A percentile compares a stretch with the other conserved stretches of the same genome.
Conservation (phyloP, 176 grass and related monocot species). For the Raddia guianensis region DNA sequence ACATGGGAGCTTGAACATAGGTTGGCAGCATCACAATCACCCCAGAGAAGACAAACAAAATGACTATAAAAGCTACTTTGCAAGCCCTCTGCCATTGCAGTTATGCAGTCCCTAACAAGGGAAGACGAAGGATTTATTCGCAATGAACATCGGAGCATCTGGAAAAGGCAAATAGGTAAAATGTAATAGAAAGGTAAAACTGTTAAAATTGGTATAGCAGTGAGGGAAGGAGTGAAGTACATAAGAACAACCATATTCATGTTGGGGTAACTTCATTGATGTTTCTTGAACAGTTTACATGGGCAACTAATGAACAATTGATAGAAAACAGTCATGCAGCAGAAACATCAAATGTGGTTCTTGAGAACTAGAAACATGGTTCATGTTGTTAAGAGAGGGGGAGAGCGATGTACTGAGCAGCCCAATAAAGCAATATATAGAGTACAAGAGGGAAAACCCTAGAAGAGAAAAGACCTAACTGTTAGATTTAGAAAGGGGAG, state of each 20-base stretch:
- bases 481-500: no score
- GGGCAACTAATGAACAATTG: neutral
- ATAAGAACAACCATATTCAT: constrained; percentile 6
- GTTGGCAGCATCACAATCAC: constrained; percentile 60
- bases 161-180: constrained; percentile 36
- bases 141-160: constrained; percentile 88
- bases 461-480: no score
- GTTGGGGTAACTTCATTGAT: neutral
- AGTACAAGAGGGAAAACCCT: no score
- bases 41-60: constrained; percentile 87
- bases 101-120: constrained; percentile 91
- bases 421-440: no score
- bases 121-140: constrained; percentile 69
- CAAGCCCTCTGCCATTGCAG: constrained; percentile 81
- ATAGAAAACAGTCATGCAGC: neutral
- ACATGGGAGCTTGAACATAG: constrained; percentile 53
- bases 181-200: constrained; percentile 32
- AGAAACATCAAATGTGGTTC: neutral
- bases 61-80: constrained; percentile 65
- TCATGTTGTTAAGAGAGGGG: neutral
- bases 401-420: no score
- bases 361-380: neutral
- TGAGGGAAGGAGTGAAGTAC: neutral
- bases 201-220: constrained; percentile 6
- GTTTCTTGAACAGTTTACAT: constrained; percentile 10